These are phyloP conservation scores for Barnettozyma botsteinii DNA, from an alignment of 805 yeast species.

Conservation along the genomic window DNA sequence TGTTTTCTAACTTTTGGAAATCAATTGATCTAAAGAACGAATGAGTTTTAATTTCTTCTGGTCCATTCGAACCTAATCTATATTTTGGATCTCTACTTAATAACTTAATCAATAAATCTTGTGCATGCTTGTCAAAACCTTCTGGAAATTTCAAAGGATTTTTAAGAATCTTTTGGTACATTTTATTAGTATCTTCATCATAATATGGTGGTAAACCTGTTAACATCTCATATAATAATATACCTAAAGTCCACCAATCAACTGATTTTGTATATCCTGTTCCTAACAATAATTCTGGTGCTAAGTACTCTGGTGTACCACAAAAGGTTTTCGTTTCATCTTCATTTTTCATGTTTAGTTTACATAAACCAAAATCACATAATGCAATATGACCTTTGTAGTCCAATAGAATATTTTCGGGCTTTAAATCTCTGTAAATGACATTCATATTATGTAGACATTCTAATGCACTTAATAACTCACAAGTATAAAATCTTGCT, in stretches of 20 bases:
- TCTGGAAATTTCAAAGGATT: slow-evolving; percentile 87
- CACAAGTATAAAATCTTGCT: slow-evolving; percentile 91
- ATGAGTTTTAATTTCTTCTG: slow-evolving; percentile 78
- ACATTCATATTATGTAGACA: slow-evolving; percentile 87
- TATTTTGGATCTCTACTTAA: slow-evolving; percentile 80
- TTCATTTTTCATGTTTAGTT: slow-evolving; percentile 85
- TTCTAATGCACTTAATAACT: slow-evolving; percentile 87
- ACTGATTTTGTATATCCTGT: slow-evolving; percentile 94
- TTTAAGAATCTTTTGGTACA: slow-evolving; percentile 90
- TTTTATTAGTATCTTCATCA: slow-evolving; percentile 86
- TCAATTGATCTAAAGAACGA: slow-evolving; percentile 84
- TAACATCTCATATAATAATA: slow-evolving; percentile 88
- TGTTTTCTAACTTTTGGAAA: slow-evolving; percentile 76
- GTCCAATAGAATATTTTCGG: slow-evolving; percentile 90
- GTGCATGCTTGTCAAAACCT: slow-evolving; percentile 80
- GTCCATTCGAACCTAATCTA: slow-evolving; percentile 75
- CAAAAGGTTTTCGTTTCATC: slow-evolving; percentile 92
- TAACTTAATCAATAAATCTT: slow-evolving; percentile 67
- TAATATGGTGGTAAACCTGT: slow-evolving; percentile 97
- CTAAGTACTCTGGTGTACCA: slow-evolving; percentile 96
- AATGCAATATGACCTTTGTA: slow-evolving; percentile 97
- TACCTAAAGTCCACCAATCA: slow-evolving; percentile 99
- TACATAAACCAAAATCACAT: slow-evolving; percentile 96
- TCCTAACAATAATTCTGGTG: slow-evolving; percentile 87
- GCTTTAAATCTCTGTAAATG: slow-evolving; percentile 92